These are phyloP conservation scores for Aspergillus costaricaensis DNA, from an alignment of 2,329 filamentous ascomycete genomes.

Conservation along the genomic window DNA sequence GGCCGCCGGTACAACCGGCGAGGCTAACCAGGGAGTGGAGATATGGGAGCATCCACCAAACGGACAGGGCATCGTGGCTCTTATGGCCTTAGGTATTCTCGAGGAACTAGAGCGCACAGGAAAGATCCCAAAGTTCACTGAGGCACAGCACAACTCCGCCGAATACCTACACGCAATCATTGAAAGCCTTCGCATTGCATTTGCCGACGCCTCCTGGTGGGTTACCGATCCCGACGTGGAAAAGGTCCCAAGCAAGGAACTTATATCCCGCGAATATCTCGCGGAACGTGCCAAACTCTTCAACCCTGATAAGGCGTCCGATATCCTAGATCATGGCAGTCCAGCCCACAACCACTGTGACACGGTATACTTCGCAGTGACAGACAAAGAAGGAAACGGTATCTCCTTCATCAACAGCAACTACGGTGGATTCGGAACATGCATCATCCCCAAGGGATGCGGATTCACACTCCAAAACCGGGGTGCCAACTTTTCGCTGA, in stretches of 20 bases:
- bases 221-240: constrained; percentile 77
- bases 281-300: constrained; percentile 68
- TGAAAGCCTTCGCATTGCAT: constrained; percentile 83
- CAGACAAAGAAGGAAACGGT: constrained; percentile 80
- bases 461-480: constrained; percentile 96
- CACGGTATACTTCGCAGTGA: constrained; percentile 89
- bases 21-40: constrained; percentile 59
- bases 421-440: constrained; percentile 82
- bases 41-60: constrained; percentile 98
- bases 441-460: constrained; percentile 79
- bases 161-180: constrained; percentile 83
- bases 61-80: constrained; percentile 89
- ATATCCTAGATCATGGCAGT: constrained; percentile 68
- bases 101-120: constrained; percentile 77
- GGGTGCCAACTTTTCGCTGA: constrained; percentile 79
- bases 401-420: constrained; percentile 97
- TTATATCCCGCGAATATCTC: constrained; percentile 75
- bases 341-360: constrained; percentile 84
- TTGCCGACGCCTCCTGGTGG: constrained; percentile 88
- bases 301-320: constrained; percentile 53
- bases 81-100: constrained; percentile 92
- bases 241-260: constrained; percentile 67
- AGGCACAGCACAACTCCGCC: constrained; percentile 76
- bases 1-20: constrained; percentile 46
- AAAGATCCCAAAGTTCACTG: constrained; percentile 70